Percentiles rank a stretch among this genome's conserved stretches.
Conservation (phyloP, 2,329 filamentous ascomycete species). For the Cercospora citrullina region DNA sequence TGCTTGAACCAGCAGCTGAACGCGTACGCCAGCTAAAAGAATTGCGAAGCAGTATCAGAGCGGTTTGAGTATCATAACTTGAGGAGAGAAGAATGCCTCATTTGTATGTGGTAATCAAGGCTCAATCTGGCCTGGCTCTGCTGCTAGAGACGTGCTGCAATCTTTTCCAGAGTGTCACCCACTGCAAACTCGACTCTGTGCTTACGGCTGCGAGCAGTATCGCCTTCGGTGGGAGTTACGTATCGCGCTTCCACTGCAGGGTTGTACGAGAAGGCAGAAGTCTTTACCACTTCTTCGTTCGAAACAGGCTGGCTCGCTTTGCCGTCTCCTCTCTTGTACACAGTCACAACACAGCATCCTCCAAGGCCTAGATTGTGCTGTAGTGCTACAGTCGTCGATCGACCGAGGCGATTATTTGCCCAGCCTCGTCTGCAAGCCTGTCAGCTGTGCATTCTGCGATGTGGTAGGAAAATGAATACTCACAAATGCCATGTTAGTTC, state of each 20-base stretch:
- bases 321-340: slow-evolving; percentile 83
- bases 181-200: background rate
- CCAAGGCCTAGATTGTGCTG: slow-evolving; percentile 94
- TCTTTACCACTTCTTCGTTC: slow-evolving; percentile 63
- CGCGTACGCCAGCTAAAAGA: background rate
- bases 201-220: background rate
- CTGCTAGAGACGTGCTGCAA: background rate
- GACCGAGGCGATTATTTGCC: slow-evolving; percentile 82
- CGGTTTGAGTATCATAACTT: background rate
- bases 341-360: slow-evolving; percentile 83
- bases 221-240: slow-evolving; percentile 57
- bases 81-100: background rate
- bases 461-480: background rate
- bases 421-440: slow-evolving; percentile 62
- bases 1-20: background rate
- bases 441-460: background rate
- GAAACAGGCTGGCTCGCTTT: slow-evolving; percentile 60
- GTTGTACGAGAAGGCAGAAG: slow-evolving; percentile 79
- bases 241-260: slow-evolving; percentile 85
- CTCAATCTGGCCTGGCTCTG: background rate
- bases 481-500: slow-evolving; percentile 89
- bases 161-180: background rate
- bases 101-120: background rate
- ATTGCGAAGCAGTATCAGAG: background rate
- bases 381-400: slow-evolving; percentile 69